Conservation (phyloP, 306 rosid species). For the Quercus robur region DNA sequence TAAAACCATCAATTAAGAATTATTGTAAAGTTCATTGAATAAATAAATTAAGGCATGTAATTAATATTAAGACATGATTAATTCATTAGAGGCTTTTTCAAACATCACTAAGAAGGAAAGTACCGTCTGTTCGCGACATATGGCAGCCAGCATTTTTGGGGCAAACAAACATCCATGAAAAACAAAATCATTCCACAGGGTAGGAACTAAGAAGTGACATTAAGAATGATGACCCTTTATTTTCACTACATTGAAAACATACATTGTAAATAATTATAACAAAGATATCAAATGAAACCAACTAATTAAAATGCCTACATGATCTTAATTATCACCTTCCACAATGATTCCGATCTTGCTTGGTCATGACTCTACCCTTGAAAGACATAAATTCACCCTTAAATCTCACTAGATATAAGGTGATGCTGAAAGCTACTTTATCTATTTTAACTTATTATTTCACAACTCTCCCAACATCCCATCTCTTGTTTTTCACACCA, state of each 20-base stretch:
- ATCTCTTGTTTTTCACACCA: no score
- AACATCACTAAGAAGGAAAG: not conserved
- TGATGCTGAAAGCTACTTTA: no score
- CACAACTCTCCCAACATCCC: no score
- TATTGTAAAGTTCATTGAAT: slow-evolving; percentile 8
- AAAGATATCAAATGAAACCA: not conserved
- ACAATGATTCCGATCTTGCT: not conserved
- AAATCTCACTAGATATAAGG: no score
- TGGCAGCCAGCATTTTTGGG: not conserved
- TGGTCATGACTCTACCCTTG: not conserved
- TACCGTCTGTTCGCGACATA: not conserved
- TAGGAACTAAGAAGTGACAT: not conserved
- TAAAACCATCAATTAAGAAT: slow-evolving; percentile 23
- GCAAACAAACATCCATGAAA: not conserved
- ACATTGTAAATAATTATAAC: not conserved
- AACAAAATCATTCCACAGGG: not conserved
- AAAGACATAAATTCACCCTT: not conserved
- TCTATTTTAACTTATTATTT: no score
- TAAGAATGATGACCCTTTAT: not conserved
- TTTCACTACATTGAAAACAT: not conserved
- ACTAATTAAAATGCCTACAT: not conserved
- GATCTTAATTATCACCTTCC: not conserved
- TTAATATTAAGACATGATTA: not conserved
- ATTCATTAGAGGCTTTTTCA: not conserved
- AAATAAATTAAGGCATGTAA: slow-evolving; percentile 7